Evolutionary conservation across 148 eudicot genomes (phyloP), one percentile per base, ranked within the genome.

Genomic region (Vaccinium myrtillus): DNA sequence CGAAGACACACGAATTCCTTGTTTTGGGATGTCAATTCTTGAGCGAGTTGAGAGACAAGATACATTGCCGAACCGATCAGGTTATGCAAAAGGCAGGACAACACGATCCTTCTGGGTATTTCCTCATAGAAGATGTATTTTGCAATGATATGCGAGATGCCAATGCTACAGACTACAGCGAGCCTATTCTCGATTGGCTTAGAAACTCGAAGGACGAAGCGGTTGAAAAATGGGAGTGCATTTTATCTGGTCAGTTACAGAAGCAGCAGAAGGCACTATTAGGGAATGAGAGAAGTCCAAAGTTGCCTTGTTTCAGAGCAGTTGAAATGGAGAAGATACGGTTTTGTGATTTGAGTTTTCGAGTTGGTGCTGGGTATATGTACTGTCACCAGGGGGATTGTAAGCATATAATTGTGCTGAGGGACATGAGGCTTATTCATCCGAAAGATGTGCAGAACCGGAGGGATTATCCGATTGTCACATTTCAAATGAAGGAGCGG

Each of bases 351-450:
- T 81, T 97, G 83, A 82, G 79, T 80, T 95, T 97, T 85, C 95
- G 93, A 23, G 92, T 94, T 82, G 99, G 99, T 76, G 90, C 98
- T 87, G 93, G 95, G 77, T 97, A 95, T 88, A 80, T 94, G n/a
- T 97, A 95, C 77, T 95, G 99, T 86, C 99, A 97, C 87, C 98
- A 95, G 95, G 98, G 98, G 0, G 95, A 93, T 78, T 97, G 99
- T 90, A 97, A 92, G 88, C 99, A 97, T 85, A 67, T 82, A 54
- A 87, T 97, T 43, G 90, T 97, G 61, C 89, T 97, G 50, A 88
- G 99, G 85, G 99, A 95, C 85, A 90, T 95, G 98, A 93, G 99
- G 87, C 79, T 97, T 84, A 83, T 97, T 73, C 98, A 95, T 88
- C 92, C 94, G 0, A 98, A 93, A 63, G 99, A 97, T 82, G 90